Evolutionary conservation across 805 yeast genomes (phyloP).

Genomic region (Pichia gijzeniarum): DNA sequence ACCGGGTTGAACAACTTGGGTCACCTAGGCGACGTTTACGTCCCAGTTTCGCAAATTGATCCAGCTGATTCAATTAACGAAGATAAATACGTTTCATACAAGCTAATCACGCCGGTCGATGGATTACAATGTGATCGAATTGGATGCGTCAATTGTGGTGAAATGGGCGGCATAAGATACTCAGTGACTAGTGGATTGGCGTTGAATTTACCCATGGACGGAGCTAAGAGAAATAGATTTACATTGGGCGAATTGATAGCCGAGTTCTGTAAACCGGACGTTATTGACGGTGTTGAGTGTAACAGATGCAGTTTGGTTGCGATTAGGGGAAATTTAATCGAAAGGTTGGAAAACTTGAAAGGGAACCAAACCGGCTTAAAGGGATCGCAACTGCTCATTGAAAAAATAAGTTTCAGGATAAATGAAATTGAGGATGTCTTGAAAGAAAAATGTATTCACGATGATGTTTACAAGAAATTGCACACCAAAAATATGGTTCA

Average conservation of each 20-base stretch:
- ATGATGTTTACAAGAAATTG: slow-evolving; percentile 65
- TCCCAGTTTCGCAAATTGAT: slow-evolving; percentile 73
- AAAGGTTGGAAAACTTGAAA: slow-evolving; percentile 27
- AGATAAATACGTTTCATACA: slow-evolving; percentile 43
- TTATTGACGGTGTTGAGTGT: slow-evolving; percentile 91
- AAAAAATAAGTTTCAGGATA: slow-evolving; percentile 40
- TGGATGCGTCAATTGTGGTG: slow-evolving; percentile 88
- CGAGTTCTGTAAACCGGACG: slow-evolving; percentile 73
- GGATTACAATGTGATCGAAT: slow-evolving; percentile 85
- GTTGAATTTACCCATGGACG: slow-evolving; percentile 50
- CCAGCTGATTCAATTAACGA: slow-evolving; percentile 49
- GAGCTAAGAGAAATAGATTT: slow-evolving; percentile 35
- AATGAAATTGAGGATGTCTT: slow-evolving; percentile 48
- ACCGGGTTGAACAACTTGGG: slow-evolving; percentile 44
- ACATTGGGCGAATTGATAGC: slow-evolving; percentile 48
- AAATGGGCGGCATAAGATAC: slow-evolving; percentile 84
- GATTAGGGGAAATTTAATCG: slow-evolving; percentile 44
- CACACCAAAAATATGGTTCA: slow-evolving; percentile 70
- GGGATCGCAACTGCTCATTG: slow-evolving; percentile 15
- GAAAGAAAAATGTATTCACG: slow-evolving; percentile 63
- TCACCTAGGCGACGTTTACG: slow-evolving; percentile 54
- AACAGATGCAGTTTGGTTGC: slow-evolving; percentile 79
- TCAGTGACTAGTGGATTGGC: slow-evolving; percentile 72
- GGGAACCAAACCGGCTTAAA: slow-evolving; percentile 11
- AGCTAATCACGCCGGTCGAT: slow-evolving; percentile 82